Conservation (phyloP, 768 basidiomycete species). For the Russula ochroleuca region DNA sequence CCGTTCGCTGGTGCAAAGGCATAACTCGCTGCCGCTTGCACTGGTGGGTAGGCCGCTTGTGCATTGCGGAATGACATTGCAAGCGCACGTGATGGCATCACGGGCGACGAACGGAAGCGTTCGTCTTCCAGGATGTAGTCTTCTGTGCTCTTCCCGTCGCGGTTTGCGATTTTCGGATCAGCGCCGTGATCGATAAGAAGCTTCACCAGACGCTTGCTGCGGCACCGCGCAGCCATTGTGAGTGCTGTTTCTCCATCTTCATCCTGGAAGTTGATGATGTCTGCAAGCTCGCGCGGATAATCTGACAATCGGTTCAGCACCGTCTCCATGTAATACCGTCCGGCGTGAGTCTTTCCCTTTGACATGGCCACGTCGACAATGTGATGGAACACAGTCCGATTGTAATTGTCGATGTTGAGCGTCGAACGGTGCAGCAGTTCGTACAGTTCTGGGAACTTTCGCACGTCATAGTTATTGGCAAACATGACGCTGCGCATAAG, state of each 20-base stretch:
- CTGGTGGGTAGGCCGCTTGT: conserved; percentile 54
- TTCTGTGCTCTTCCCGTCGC: conserved; percentile 94
- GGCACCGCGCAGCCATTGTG: conserved; percentile 92
- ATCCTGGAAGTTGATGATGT: conserved; percentile 98
- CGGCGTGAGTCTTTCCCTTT: conserved; percentile 96
- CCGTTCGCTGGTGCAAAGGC: conserved; percentile 49
- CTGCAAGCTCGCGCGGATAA: conserved; percentile 93
- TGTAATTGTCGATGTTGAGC: conserved; percentile 96
- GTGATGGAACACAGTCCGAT: conserved; percentile 97
- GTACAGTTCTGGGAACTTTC: conserved; percentile 97
- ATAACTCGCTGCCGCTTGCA: conserved; percentile 40
- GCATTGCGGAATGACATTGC: conserved; percentile 72
- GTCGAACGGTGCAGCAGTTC: conserved; percentile 97
- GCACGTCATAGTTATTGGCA: conserved; percentile 98
- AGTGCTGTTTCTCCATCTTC: conserved; percentile 98
- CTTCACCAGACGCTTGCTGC: conserved; percentile 93
- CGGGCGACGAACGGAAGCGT: conserved; percentile 88
- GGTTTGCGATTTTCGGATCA: conserved; percentile 90
- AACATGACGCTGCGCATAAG: conserved; percentile 99
- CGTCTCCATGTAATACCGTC: conserved; percentile 98
- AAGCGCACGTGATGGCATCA: conserved; percentile 60
- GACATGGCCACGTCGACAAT: conserved; percentile 96
- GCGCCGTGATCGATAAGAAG: conserved; percentile 94
- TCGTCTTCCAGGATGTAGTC: conserved; percentile 99
- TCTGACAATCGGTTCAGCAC: conserved; percentile 81